Evolutionary conservation across 768 basidiomycete species (phyloP).

Genomic region (Psilocybe azurescens): DNA sequence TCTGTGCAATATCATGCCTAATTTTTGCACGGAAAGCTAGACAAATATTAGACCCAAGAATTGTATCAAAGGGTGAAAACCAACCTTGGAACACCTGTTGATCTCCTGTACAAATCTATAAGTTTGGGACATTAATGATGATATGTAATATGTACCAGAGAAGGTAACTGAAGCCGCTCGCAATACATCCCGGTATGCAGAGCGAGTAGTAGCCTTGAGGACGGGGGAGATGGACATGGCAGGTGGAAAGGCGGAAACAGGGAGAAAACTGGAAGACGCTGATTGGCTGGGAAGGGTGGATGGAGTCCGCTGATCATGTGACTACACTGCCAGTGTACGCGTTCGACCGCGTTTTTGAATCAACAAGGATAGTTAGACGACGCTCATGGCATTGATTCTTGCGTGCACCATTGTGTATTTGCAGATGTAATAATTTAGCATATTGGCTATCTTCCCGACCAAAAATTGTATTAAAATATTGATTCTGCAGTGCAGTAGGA

Average conservation of each 20-base stretch:
- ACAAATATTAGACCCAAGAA: slow-evolving; percentile 14
- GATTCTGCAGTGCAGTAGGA: not conserved
- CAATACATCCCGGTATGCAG: slow-evolving; percentile 76
- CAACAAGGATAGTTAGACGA: slow-evolving; percentile 25
- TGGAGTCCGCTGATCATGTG: slow-evolving; percentile 25
- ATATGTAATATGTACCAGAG: slow-evolving; percentile 44
- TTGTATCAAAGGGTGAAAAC: not conserved
- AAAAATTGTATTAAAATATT: slow-evolving; percentile 6
- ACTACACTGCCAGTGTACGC: slow-evolving; percentile 22
- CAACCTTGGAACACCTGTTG: slow-evolving; percentile 57
- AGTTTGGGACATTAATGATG: not conserved
- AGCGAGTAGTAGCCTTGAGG: slow-evolving; percentile 68
- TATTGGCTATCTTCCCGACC: not conserved
- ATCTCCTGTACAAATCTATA: slow-evolving; percentile 50
- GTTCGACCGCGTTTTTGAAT: slow-evolving; percentile 21
- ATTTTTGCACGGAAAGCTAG: slow-evolving; percentile 79
- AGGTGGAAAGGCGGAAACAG: slow-evolving; percentile 17
- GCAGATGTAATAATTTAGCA: not conserved
- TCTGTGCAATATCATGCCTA: slow-evolving; percentile 55
- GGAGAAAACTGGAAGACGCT: slow-evolving; percentile 25
- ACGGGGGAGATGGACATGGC: slow-evolving; percentile 60
- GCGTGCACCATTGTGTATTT: slow-evolving; percentile 1
- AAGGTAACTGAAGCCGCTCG: slow-evolving; percentile 74
- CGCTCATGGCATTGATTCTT: slow-evolving; percentile 6
- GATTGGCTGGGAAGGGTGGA: slow-evolving; percentile 26